Conservation (phyloP, 73 alveolate species). For the Paramecium sexaurelia region DNA sequence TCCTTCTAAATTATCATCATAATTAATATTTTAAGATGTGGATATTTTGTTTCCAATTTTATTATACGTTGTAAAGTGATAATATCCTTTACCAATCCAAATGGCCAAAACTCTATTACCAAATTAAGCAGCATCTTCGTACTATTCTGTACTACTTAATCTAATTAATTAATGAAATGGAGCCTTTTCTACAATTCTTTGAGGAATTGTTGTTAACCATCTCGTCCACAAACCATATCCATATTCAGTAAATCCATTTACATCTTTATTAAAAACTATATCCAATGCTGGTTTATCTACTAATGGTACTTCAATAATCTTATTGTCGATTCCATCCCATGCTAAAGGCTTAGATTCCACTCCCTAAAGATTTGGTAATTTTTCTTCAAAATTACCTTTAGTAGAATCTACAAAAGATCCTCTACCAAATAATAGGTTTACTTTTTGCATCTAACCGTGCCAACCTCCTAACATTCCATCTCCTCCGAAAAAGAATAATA, state of each 20-base stretch:
- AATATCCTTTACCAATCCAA: constrained; percentile 55
- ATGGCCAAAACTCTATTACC: constrained; percentile 38
- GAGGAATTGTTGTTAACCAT: constrained; percentile 29
- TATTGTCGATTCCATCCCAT: not conserved
- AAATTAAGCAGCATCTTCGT: not conserved
- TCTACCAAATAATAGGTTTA: not conserved
- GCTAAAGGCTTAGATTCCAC: not conserved
- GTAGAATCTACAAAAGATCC: not conserved
- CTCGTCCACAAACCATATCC: constrained; percentile 58
- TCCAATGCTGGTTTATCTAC: constrained; percentile 1
- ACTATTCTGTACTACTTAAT: not conserved
- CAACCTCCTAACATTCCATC: constrained; percentile 57
- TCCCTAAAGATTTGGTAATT: not conserved
- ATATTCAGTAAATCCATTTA: constrained; percentile 1
- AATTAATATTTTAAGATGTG: not conserved
- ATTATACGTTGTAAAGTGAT: constrained; percentile 35
- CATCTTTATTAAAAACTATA: not conserved
- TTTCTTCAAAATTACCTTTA: constrained; percentile 3
- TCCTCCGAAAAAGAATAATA: not conserved
- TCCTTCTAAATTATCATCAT: constrained; percentile 31
- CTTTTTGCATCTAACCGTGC: not conserved
- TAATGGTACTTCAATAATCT: not conserved
- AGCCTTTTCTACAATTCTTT: constrained; percentile 10
- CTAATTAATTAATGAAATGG: constrained; percentile 27
- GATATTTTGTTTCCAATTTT: not conserved